phyloP scores from a whole-genome alignment of 2,329 filamentous ascomycete genomes.

The Colletotrichum euphorbiae region DNA sequence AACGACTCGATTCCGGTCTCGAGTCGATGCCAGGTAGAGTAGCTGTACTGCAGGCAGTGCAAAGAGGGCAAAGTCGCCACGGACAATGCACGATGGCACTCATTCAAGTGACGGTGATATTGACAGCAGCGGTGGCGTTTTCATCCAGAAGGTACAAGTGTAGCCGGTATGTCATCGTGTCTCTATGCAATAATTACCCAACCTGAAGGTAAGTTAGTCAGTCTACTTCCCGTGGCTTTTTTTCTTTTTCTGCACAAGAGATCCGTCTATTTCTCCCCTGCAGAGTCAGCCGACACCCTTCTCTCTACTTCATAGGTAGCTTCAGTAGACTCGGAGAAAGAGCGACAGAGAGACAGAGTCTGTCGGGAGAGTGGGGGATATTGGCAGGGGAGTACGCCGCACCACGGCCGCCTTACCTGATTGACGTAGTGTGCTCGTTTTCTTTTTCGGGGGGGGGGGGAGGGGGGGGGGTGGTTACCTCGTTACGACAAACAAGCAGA shows the following conservation, averaged over 20 bases:
- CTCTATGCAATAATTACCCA: neutral
- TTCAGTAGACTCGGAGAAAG: conserved; percentile 31
- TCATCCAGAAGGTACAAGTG: too few species aligned
- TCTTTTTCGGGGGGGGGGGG: too few species aligned
- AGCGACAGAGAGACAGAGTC: conserved; percentile 12
- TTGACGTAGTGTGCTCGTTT: conserved; percentile 27
- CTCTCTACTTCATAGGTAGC: neutral
- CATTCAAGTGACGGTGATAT: neutral
- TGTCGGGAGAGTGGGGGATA: conserved; percentile 33
- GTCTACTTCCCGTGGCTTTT: neutral
- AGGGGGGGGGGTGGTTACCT: neutral
- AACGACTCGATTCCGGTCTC: conserved; percentile 13
- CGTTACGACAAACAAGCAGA: neutral
- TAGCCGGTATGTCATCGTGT: neutral
- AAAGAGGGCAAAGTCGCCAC: neutral
- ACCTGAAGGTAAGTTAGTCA: neutral
- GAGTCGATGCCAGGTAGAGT: neutral
- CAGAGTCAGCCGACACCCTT: conserved; percentile 26
- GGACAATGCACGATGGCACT: neutral
- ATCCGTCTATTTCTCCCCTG: conserved; percentile 10
- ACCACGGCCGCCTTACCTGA: conserved; percentile 21
- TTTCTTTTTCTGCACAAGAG: too few species aligned
- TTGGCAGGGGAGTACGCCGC: conserved; percentile 25
- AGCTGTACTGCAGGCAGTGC: conserved; percentile 1
- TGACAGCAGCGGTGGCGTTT: too few species aligned